These are phyloP conservation scores for Aureobasidium leucospermi DNA, from an alignment of 2,329 filamentous ascomycete genomes.

Conservation along the genomic window DNA sequence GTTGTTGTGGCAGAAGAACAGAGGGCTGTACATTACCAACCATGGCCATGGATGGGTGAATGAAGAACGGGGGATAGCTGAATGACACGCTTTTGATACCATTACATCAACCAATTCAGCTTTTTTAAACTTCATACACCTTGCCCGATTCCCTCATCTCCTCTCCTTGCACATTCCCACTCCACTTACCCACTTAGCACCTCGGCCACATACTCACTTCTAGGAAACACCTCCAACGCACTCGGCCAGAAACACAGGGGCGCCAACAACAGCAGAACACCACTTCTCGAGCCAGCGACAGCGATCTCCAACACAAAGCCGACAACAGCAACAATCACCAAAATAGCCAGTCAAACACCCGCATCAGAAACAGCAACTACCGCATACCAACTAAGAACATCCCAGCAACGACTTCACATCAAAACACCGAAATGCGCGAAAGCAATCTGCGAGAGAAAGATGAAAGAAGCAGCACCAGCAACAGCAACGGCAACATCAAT, in stretches of 20 bases:
- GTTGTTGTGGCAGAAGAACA: conserved; percentile 8
- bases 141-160: neutral
- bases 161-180: neutral
- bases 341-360: no score
- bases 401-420: no score
- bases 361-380: no score
- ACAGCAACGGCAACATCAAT: no score
- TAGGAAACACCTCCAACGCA: neutral
- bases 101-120: conserved; percentile 13
- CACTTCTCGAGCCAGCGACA: neutral
- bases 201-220: neutral
- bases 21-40: conserved; percentile 63
- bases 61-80: conserved; percentile 10
- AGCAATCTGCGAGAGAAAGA: no score
- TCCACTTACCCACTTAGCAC: neutral
- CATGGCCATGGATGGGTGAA: conserved; percentile 46
- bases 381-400: no score
- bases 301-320: neutral
- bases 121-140: conserved; percentile 1
- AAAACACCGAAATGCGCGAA: no score
- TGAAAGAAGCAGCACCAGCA: no score
- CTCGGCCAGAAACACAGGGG: neutral
- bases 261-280: neutral
- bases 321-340: no score
- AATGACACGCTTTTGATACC: conserved; percentile 17